Evolutionary conservation across 164 flowering plant genomes (phyloP).

Genomic region (Kalanchoe fedtschenkoi): DNA sequence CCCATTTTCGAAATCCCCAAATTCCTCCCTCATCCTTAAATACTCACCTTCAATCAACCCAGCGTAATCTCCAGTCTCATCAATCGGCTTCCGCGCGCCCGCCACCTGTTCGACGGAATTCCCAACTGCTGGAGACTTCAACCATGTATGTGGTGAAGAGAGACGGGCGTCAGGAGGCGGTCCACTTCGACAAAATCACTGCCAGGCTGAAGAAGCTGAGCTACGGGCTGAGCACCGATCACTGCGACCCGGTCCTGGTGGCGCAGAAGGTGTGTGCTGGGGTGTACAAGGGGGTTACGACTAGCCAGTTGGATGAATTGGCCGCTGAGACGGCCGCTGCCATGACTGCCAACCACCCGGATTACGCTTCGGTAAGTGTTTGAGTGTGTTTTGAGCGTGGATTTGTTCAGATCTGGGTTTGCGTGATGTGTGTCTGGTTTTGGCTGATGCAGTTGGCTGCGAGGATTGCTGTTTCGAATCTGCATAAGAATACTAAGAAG

Average conservation of each 20-base stretch:
- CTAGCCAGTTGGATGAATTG: constrained; percentile 90
- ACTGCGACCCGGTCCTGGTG: constrained; percentile 90
- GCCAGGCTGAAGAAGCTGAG: constrained; percentile 92
- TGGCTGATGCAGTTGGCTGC: constrained; percentile 71
- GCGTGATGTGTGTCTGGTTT: background rate
- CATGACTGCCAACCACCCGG: constrained; percentile 90
- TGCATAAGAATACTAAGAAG: constrained; percentile 91
- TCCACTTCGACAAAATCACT: constrained; percentile 92
- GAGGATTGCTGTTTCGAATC: constrained; percentile 88
- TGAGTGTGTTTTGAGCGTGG: background rate
- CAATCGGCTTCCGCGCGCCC: constrained; percentile 5
- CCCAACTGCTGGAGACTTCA: constrained; percentile 6
- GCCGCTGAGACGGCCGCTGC: constrained; percentile 98
- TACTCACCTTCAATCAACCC: too few relatives aligned
- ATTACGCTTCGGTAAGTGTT: constrained; percentile 77
- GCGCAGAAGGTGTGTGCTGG: constrained; percentile 97
- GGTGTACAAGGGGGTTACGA: constrained; percentile 91
- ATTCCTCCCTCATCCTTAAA: constrained; percentile 4
- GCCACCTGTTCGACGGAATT: constrained; percentile 30
- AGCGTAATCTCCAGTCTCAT: background rate
- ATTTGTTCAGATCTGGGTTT: background rate
- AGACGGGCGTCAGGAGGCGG: constrained; percentile 84
- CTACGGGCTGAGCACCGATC: constrained; percentile 84
- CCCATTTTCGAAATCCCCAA: constrained; percentile 8
- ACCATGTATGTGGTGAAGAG: constrained; percentile 94